phyloP scores from a whole-genome alignment of 1,284 basidiomycete genomes.

The Takashimella koratensis region DNA sequence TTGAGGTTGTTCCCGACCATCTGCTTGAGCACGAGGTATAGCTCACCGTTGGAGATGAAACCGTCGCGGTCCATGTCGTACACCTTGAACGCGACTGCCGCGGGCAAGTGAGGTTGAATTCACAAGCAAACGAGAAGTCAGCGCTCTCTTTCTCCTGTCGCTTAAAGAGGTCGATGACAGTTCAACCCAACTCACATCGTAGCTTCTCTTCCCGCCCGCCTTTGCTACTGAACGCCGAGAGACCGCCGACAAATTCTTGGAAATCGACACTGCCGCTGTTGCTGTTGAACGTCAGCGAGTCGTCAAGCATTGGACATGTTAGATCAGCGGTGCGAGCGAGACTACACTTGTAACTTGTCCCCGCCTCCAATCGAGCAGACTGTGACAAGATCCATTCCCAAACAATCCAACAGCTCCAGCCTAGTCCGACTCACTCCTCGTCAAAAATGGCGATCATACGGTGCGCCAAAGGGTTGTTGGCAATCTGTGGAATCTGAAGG shows the following conservation, averaged over 20 bases:
- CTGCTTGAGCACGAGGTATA: conserved; percentile 98
- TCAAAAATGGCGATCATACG: conserved; percentile 99
- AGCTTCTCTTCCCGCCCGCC: conserved; percentile 96
- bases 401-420: no score
- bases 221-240: conserved; percentile 95
- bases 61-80: conserved; percentile 98
- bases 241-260: conserved; percentile 95
- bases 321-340: no score
- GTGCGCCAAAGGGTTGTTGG: conserved; percentile 92
- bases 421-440: conserved; percentile 77
- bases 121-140: no score
- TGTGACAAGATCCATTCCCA: no score
- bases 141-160: no score
- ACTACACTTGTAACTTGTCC: no score
- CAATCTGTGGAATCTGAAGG: conserved; percentile 96
- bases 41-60: conserved; percentile 96
- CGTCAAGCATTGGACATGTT: no score
- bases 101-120: not conserved
- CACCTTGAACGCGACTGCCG: conserved; percentile 90
- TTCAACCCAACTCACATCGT: conserved; percentile 77
- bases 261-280: conserved; percentile 98
- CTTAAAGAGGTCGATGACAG: no score
- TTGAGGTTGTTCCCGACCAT: conserved; percentile 99
- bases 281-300: conserved; percentile 49
- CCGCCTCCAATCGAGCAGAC: no score